Evolutionary conservation across 257 asterid species (phyloP).

Genomic region (Fraxinus anomala): DNA sequence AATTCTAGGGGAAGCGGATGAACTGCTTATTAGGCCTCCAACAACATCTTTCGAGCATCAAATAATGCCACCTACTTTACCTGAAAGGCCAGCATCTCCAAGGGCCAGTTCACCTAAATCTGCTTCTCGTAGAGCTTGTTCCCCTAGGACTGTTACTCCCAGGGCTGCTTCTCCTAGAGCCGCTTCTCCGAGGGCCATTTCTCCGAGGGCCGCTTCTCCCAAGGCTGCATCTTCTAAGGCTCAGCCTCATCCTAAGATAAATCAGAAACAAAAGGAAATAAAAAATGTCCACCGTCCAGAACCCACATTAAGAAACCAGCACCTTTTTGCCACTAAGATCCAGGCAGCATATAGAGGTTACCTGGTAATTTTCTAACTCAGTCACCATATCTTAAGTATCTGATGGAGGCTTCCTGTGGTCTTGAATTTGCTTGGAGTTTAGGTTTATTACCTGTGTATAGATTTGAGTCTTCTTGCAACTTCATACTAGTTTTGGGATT

Average conservation of each 20-base stretch:
- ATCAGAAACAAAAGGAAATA: conserved; percentile 44
- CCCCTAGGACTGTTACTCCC: conserved; percentile 31
- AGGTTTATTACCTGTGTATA: background rate
- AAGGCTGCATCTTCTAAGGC: conserved; percentile 31
- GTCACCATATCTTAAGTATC: background rate
- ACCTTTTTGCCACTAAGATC: conserved; percentile 66
- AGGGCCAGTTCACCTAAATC: conserved; percentile 47
- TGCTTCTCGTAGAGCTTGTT: conserved; percentile 33
- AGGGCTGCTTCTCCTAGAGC: conserved; percentile 34
- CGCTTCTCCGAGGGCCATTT: conserved; percentile 40
- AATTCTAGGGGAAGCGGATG: conserved; percentile 90
- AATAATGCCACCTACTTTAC: conserved; percentile 46
- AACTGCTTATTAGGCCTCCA: conserved; percentile 58
- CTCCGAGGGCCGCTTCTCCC: conserved; percentile 42
- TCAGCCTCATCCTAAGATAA: conserved; percentile 30
- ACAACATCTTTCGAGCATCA: conserved; percentile 44
- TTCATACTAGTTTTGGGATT: background rate
- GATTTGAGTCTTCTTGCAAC: background rate
- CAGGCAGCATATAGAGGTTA: conserved; percentile 89
- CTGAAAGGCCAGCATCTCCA: conserved; percentile 48
- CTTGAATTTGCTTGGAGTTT: background rate
- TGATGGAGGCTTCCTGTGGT: background rate
- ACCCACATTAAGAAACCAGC: conserved; percentile 56
- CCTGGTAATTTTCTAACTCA: conserved; percentile 52
- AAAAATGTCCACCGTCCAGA: conserved; percentile 35